Evolutionary conservation across 192 early-diverging fungal species (phyloP).

Genomic region (Umbelopsis sp.): DNA sequence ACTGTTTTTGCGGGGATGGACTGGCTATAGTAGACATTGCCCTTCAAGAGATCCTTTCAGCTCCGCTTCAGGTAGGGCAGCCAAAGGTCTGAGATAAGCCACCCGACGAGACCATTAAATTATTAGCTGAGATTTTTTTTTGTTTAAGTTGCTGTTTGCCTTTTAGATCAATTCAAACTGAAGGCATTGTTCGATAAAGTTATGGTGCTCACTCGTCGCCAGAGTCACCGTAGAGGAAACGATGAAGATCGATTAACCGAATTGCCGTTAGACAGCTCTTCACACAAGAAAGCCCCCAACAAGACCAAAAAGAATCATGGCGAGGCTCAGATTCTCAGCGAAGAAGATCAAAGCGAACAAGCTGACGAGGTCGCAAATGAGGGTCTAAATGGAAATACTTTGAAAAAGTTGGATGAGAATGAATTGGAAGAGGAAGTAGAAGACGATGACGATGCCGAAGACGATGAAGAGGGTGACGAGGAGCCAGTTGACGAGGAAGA

Average conservation of each 20-base stretch:
- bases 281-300: background rate
- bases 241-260: background rate
- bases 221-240: background rate
- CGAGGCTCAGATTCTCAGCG: background rate
- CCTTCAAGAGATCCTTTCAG: background rate
- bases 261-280: background rate
- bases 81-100: background rate
- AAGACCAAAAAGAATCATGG: background rate
- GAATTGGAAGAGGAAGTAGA: background rate
- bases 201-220: conserved; percentile 6
- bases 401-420: background rate
- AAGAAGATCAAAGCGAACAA: background rate
- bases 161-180: background rate
- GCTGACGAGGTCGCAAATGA: too few relatives aligned
- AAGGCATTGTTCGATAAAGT: background rate
- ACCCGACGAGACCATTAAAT: background rate
- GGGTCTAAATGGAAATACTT: too few relatives aligned
- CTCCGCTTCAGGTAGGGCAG: background rate
- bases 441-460: conserved; percentile 7
- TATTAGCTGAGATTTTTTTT: background rate
- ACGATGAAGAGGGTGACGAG: conserved; percentile 32
- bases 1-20: background rate
- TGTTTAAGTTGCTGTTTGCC: background rate
- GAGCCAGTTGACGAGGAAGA: too few relatives aligned
- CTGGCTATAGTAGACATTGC: conserved; percentile 2